Conservation (phyloP, 768 basidiomycete genomes). For the Baorangia bicolor region DNA sequence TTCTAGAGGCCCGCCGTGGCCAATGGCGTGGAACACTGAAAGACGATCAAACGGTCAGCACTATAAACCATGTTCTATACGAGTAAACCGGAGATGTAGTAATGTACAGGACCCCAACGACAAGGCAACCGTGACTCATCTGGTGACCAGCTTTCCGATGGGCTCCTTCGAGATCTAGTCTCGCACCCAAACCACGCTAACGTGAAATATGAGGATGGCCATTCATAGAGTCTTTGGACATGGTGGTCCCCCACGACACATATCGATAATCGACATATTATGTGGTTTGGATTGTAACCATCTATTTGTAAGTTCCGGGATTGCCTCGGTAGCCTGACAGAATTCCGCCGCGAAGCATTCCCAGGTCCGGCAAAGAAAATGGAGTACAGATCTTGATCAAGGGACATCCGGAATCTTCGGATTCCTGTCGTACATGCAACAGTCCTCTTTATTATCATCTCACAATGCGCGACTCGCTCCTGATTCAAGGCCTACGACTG, state of each 20-base stretch:
- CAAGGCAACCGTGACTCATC: not conserved
- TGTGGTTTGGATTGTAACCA: not conserved
- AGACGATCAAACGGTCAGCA: not conserved
- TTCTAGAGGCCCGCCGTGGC: not conserved
- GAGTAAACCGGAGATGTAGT: not conserved
- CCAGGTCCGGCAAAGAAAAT: not conserved
- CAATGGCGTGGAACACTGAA: not conserved
- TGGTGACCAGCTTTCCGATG: not conserved
- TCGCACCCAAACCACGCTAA: not conserved
- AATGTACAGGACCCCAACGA: not conserved
- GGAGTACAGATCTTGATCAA: not conserved
- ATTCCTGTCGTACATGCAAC: not conserved
- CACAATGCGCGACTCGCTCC: not conserved
- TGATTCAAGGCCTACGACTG: no score
- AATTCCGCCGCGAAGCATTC: not conserved
- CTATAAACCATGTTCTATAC: no score
- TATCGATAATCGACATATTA: no score
- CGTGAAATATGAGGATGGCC: not conserved
- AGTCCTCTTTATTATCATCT: not conserved
- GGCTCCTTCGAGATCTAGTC: no score
- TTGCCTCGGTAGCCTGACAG: not conserved
- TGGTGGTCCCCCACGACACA: no score
- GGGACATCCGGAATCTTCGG: not conserved
- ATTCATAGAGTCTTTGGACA: no score
- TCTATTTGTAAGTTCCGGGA: not conserved